phyloP scores from a whole-genome alignment of 306 rosid species.

The Sindora glabra region DNA sequence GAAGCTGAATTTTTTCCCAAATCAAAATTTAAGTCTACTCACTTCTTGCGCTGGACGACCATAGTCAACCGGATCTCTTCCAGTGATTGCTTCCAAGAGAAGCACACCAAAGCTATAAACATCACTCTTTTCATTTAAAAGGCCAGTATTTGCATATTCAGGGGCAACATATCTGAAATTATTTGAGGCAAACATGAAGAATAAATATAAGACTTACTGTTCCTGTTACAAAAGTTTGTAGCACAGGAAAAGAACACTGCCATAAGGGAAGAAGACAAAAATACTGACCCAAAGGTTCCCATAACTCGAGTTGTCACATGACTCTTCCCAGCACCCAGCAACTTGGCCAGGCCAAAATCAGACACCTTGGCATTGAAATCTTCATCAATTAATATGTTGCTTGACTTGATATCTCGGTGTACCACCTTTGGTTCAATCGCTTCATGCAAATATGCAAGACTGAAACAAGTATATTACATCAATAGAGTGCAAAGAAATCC shows the following conservation, averaged over 20 bases:
- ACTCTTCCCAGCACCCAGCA: slow-evolving; percentile 86
- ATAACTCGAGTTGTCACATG: slow-evolving; percentile 91
- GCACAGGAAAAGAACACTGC: neutral
- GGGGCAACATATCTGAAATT: slow-evolving; percentile 76
- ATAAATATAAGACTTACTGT: neutral
- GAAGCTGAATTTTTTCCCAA: neutral
- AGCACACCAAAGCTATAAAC: slow-evolving; percentile 90
- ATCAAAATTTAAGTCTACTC: slow-evolving; percentile 15
- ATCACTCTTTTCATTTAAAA: slow-evolving; percentile 85
- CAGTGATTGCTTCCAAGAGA: slow-evolving; percentile 79
- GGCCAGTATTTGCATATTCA: slow-evolving; percentile 90
- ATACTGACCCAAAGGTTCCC: slow-evolving; percentile 92
- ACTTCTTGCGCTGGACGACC: slow-evolving; percentile 81
- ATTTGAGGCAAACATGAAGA: neutral
- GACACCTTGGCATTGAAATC: slow-evolving; percentile 95
- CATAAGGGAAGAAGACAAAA: neutral
- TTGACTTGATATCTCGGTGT: slow-evolving; percentile 87
- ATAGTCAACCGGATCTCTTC: slow-evolving; percentile 88
- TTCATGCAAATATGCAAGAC: slow-evolving; percentile 88
- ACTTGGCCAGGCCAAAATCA: slow-evolving; percentile 90
- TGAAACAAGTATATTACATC: slow-evolving; percentile 31
- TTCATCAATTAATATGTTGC: slow-evolving; percentile 80
- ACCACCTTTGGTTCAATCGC: slow-evolving; percentile 95
- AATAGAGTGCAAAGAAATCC: slow-evolving; percentile 14
- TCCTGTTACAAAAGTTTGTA: neutral